Evolutionary conservation across 495 filamentous ascomycete species (phyloP).

Genomic region (Aspergillus bertholletiae): DNA sequence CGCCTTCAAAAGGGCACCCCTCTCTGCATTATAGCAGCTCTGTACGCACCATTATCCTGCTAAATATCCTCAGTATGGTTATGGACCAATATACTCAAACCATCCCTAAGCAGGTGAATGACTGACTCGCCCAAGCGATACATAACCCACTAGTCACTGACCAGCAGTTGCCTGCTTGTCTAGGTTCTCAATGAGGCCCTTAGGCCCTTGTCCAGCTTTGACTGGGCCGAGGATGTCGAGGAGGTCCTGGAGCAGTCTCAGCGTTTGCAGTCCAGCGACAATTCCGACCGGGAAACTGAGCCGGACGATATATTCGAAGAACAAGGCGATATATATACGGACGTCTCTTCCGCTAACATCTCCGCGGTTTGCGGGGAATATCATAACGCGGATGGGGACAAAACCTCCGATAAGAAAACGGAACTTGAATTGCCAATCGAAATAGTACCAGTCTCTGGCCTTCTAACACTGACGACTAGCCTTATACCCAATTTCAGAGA

Average conservation of each 20-base stretch:
- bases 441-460: not conserved
- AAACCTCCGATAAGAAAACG: not conserved
- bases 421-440: not conserved
- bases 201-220: not conserved
- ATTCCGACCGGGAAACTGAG: not conserved
- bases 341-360: not conserved
- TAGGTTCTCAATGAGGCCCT: not conserved
- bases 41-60: not conserved
- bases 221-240: constrained; percentile 15
- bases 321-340: not conserved
- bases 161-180: not conserved
- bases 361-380: not conserved
- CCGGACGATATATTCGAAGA: not conserved
- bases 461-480: too few relatives aligned
- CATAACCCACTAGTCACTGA: not conserved
- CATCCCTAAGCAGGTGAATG: not conserved
- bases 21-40: not conserved
- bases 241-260: not conserved
- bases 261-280: not conserved
- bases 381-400: not conserved
- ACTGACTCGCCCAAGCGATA: not conserved
- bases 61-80: not conserved
- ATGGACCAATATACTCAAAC: not conserved
- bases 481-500: not conserved
- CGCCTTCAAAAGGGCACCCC: not conserved